A percentile compares a stretch with the other conserved stretches of the same genome.
Conservation (phyloP, 163 green algal genomes). For the Chlorella variabilis region DNA sequence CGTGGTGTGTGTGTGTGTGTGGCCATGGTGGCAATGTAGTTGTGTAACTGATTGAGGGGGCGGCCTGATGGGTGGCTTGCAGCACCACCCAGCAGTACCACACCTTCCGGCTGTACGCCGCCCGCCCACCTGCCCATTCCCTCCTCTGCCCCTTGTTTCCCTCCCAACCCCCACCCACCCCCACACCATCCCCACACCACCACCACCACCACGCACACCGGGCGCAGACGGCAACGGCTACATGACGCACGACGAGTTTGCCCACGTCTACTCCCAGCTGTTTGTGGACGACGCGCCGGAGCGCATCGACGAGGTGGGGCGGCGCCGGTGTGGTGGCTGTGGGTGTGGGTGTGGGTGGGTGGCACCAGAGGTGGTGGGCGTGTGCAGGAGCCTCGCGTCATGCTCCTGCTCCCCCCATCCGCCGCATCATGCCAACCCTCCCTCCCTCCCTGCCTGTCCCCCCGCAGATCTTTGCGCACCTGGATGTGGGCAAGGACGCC, state of each 20-base stretch:
- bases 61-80: too few relatives aligned
- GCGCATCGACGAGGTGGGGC: constrained; percentile 37
- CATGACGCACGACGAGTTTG: constrained; percentile 31
- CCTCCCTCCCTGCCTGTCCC: not conserved
- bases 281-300: constrained; percentile 54
- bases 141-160: not conserved
- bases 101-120: too few relatives aligned
- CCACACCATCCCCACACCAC: too few relatives aligned
- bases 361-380: too few relatives aligned
- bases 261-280: constrained; percentile 55
- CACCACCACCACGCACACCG: too few relatives aligned
- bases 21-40: not conserved
- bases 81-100: too few relatives aligned
- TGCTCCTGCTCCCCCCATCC: too few relatives aligned
- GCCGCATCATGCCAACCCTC: too few relatives aligned
- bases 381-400: too few relatives aligned
- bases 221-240: constrained; percentile 39
- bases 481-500: constrained; percentile 52
- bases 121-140: too few relatives aligned
- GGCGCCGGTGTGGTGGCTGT: not conserved
- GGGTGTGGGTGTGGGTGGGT: constrained; percentile 5
- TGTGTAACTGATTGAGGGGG: not conserved
- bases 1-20: too few relatives aligned
- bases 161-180: too few relatives aligned
- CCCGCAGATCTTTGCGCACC: constrained; percentile 48